phyloP scores from a whole-genome alignment of 805 yeast species.

The Wickerhamomyces mucosus region DNA sequence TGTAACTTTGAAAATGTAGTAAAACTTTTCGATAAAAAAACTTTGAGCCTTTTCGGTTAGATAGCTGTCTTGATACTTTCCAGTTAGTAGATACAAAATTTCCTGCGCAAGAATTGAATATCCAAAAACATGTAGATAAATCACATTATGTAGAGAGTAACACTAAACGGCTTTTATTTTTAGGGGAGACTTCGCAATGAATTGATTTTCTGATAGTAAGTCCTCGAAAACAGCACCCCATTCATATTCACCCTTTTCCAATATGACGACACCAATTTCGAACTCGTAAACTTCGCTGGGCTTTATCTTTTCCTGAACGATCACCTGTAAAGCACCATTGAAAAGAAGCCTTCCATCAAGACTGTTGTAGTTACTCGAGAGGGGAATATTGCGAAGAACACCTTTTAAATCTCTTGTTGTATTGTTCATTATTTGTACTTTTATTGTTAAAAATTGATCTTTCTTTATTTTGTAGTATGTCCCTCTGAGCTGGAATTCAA shows the following conservation, averaged over 20 bases:
- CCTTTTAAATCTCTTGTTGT: conserved; percentile 36
- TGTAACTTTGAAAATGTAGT: too few species aligned
- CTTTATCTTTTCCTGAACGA: conserved; percentile 30
- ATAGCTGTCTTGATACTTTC: too few species aligned
- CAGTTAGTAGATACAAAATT: too few species aligned
- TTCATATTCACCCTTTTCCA: conserved; percentile 75
- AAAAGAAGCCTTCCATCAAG: conserved; percentile 52
- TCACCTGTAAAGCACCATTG: conserved; percentile 65
- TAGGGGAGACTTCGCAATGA: too few species aligned
- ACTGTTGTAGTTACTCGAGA: conserved; percentile 23
- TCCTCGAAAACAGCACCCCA: conserved; percentile 66
- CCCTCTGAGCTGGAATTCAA: conserved; percentile 17
- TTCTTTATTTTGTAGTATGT: conserved; percentile 25
- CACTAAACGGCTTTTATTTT: too few species aligned
- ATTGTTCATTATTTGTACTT: conserved; percentile 41
- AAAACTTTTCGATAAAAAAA: too few species aligned
- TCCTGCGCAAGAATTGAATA: too few species aligned
- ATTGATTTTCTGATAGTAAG: too few species aligned
- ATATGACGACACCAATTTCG: conserved; percentile 48
- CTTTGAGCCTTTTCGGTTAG: too few species aligned
- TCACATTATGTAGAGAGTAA: too few species aligned
- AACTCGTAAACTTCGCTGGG: conserved; percentile 34
- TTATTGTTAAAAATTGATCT: conserved; percentile 44
- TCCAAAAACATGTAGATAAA: too few species aligned
- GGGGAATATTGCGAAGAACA: conserved; percentile 50